These are phyloP conservation scores for Serpula lacrymans DNA, from an alignment of 768 basidiomycete genomes.

Conservation along the genomic window DNA sequence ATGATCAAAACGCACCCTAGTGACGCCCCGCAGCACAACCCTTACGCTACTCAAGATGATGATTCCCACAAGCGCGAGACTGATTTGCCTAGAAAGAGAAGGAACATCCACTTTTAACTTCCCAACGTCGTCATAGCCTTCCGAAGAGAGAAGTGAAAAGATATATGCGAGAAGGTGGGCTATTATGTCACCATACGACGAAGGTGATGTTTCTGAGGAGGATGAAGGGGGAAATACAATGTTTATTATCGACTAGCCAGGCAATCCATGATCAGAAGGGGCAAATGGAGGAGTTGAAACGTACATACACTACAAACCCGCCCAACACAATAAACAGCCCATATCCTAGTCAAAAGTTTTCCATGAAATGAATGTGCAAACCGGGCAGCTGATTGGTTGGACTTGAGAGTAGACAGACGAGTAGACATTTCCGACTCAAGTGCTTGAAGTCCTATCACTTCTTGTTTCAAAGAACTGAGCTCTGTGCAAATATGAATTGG, in stretches of 20 bases:
- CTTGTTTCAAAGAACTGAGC: conserved; percentile 41
- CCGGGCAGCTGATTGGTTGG: conserved; percentile 44
- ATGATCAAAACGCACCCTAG: conserved; percentile 39
- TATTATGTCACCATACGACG: conserved; percentile 41
- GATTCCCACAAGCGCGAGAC: conserved; percentile 68
- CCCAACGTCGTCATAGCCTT: conserved; percentile 16
- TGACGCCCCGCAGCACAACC: conserved; percentile 64
- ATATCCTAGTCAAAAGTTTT: conserved; percentile 45
- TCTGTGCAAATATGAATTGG: conserved; percentile 24
- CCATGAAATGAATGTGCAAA: conserved; percentile 57
- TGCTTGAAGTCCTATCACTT: conserved; percentile 61
- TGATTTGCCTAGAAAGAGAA: conserved; percentile 51
- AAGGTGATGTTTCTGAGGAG: conserved; percentile 35
- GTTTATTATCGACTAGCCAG: conserved; percentile 28
- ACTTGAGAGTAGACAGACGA: conserved; percentile 49
- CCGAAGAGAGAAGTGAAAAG: conserved; percentile 28
- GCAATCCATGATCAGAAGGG: conserved; percentile 14
- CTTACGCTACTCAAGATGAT: conserved; percentile 75
- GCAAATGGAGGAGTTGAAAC: conserved; percentile 5
- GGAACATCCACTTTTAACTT: conserved; percentile 31
- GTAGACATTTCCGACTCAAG: conserved; percentile 66
- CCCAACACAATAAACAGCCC: conserved; percentile 65
- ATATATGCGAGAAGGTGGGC: conserved; percentile 39
- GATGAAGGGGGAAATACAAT: conserved; percentile 26
- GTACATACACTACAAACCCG: conserved; percentile 58